A percentile compares a stretch with the other conserved stretches of the same genome.
Evolutionary conservation across 2,329 filamentous ascomycete species (phyloP).

Genomic region (Microsporum ferrugineum): DNA sequence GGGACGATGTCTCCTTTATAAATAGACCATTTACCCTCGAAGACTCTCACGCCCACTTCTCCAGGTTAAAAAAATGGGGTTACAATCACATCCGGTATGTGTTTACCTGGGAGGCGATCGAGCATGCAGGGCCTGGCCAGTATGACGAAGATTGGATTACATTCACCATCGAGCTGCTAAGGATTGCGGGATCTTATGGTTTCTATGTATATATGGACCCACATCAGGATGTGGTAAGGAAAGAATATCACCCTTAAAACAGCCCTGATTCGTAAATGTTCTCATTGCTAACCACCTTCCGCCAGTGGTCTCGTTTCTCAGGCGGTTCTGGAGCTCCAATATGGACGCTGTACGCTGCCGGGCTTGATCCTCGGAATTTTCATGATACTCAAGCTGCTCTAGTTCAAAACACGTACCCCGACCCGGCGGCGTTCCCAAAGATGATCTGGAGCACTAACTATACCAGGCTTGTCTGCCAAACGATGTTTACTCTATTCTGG

Average conservation of each 20-base stretch:
- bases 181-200: slow-evolving; percentile 75
- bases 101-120: slow-evolving; percentile 98
- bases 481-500: slow-evolving; percentile 92
- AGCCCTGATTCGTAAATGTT: background rate
- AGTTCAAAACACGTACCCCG: slow-evolving; percentile 85
- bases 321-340: slow-evolving; percentile 92
- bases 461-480: slow-evolving; percentile 70
- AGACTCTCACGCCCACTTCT: slow-evolving; percentile 77
- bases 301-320: slow-evolving; percentile 80
- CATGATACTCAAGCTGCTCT: slow-evolving; percentile 78
- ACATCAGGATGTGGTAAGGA: slow-evolving; percentile 76
- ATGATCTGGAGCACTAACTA: slow-evolving; percentile 99
- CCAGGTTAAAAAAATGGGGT: slow-evolving; percentile 72
- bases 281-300: background rate
- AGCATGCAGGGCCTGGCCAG: slow-evolving; percentile 75
- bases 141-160: slow-evolving; percentile 93
- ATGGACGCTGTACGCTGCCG: slow-evolving; percentile 94
- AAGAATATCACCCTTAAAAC: background rate
- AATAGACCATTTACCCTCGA: slow-evolving; percentile 70
- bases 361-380: slow-evolving; percentile 77
- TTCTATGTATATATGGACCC: slow-evolving; percentile 99
- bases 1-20: slow-evolving; percentile 82
- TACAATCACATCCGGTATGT: slow-evolving; percentile 96
- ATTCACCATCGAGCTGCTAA: slow-evolving; percentile 75
- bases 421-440: slow-evolving; percentile 79